Conservation (phyloP, 2,329 filamentous ascomycete genomes). For the Aaosphaeria pasadenensis region DNA sequence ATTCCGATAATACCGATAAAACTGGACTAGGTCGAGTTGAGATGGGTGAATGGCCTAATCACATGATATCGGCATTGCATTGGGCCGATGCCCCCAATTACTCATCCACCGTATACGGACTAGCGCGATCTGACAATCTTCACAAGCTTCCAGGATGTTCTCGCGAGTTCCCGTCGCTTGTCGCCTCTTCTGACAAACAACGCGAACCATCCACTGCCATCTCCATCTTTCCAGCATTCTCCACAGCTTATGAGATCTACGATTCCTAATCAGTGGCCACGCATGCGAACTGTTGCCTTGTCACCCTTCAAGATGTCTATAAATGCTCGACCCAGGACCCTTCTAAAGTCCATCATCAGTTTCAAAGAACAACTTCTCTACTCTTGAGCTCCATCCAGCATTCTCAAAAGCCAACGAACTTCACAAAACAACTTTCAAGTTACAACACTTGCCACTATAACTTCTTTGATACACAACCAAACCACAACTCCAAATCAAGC, state of each 20-base stretch:
- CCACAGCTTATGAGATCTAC: slow-evolving; percentile 20
- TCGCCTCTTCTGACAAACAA: slow-evolving; percentile 2
- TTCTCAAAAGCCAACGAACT: not conserved
- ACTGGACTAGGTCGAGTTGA: not conserved
- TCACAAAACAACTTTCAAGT: slow-evolving; percentile 4
- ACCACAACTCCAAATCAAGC: slow-evolving; percentile 1
- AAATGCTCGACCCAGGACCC: slow-evolving; percentile 18
- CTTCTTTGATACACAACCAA: slow-evolving; percentile 1
- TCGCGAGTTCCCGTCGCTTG: slow-evolving; percentile 12
- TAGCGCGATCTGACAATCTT: not conserved
- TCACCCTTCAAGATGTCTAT: slow-evolving; percentile 25
- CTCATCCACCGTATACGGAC: not conserved
- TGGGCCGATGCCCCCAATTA: not conserved
- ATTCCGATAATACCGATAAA: not conserved
- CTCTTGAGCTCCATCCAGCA: slow-evolving; percentile 12
- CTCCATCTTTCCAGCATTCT: slow-evolving; percentile 26
- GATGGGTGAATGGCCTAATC: not conserved
- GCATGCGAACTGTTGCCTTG: slow-evolving; percentile 25
- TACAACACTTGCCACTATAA: not conserved
- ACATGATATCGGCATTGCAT: not conserved
- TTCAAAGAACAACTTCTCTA: slow-evolving; percentile 18
- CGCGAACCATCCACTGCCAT: slow-evolving; percentile 15
- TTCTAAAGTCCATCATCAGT: slow-evolving; percentile 20
- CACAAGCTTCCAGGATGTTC: slow-evolving; percentile 17
- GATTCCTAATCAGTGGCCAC: slow-evolving; percentile 23